These are phyloP conservation scores for Sporisorium exsertum DNA, from an alignment of 1,284 basidiomycete species.

Conservation along the genomic window DNA sequence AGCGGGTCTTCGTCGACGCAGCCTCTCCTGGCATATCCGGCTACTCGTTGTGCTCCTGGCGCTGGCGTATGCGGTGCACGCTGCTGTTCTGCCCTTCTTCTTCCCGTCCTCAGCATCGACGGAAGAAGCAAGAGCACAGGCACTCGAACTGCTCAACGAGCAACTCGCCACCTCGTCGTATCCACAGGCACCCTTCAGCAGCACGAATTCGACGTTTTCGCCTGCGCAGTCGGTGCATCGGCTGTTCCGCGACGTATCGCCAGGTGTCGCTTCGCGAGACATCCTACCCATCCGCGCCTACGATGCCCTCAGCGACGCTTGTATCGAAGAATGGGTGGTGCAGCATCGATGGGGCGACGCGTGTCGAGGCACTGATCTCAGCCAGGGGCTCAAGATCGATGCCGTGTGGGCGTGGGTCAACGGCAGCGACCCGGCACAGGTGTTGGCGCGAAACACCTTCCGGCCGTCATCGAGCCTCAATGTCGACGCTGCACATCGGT, in stretches of 20 bases:
- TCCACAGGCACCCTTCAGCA: conserved; percentile 1
- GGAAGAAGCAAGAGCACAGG: conserved; percentile 12
- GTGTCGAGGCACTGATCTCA: conserved; percentile 27
- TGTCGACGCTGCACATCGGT: conserved; percentile 37
- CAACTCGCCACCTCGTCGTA: conserved; percentile 13
- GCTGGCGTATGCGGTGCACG: conserved; percentile 14
- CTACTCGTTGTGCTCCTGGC: conserved; percentile 9
- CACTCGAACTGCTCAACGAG: conserved; percentile 15
- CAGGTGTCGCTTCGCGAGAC: conserved; percentile 21
- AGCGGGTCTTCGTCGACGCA: conserved; percentile 7
- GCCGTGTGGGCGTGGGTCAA: conserved; percentile 50
- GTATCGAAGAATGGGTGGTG: conserved; percentile 41
- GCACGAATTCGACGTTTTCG: neutral
- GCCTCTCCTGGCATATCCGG: conserved; percentile 14
- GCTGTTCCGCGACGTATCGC: conserved; percentile 18
- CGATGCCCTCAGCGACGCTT: conserved; percentile 37
- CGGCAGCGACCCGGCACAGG: conserved; percentile 43
- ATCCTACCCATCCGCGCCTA: conserved; percentile 32
- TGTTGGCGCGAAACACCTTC: conserved; percentile 34
- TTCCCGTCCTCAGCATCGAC: conserved; percentile 7
- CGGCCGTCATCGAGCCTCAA: conserved; percentile 31
- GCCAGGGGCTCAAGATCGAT: conserved; percentile 29
- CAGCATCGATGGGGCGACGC: conserved; percentile 29
- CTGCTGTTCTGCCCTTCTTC: conserved; percentile 4
- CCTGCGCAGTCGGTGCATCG: conserved; percentile 20